A percentile compares a stretch with the other conserved stretches of the same genome.
phyloP scores from a whole-genome alignment of 768 basidiomycete species.

The Piloderma croceum region DNA sequence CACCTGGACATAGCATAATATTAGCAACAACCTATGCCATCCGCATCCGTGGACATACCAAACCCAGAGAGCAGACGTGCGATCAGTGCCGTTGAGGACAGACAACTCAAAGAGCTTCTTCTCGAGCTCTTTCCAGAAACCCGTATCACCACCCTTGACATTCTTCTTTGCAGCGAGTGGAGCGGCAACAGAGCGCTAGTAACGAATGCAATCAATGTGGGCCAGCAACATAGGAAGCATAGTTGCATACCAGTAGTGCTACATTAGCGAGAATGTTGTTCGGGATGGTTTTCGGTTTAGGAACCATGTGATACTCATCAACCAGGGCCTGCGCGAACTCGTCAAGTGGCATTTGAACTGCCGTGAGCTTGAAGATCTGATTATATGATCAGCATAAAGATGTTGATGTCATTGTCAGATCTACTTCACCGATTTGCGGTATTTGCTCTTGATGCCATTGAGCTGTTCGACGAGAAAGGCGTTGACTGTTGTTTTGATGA shows the following conservation, averaged over 20 bases:
- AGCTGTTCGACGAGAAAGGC: neutral
- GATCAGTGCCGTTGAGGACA: neutral
- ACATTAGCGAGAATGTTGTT: neutral
- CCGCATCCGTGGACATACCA: neutral
- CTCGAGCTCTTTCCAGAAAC: neutral
- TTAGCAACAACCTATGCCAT: neutral
- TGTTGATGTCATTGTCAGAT: neutral
- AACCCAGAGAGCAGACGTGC: neutral
- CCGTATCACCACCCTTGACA: neutral
- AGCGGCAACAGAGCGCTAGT: neutral
- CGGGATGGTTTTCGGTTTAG: neutral
- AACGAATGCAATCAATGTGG: neutral
- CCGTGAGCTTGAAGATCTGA: neutral
- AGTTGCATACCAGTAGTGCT: neutral
- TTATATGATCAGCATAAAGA: neutral
- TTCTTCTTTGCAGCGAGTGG: neutral
- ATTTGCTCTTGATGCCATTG: neutral
- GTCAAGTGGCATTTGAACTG: neutral
- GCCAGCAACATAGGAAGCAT: neutral
- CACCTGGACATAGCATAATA: neutral
- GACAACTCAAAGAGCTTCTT: neutral
- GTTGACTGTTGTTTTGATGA: neutral
- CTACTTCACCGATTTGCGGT: neutral
- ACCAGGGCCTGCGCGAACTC: neutral
- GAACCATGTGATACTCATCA: neutral